A percentile compares a stretch with the other conserved stretches of the same genome.
Evolutionary conservation across 768 basidiomycete genomes (phyloP).

Genomic region (Collybiopsis luxurians): DNA sequence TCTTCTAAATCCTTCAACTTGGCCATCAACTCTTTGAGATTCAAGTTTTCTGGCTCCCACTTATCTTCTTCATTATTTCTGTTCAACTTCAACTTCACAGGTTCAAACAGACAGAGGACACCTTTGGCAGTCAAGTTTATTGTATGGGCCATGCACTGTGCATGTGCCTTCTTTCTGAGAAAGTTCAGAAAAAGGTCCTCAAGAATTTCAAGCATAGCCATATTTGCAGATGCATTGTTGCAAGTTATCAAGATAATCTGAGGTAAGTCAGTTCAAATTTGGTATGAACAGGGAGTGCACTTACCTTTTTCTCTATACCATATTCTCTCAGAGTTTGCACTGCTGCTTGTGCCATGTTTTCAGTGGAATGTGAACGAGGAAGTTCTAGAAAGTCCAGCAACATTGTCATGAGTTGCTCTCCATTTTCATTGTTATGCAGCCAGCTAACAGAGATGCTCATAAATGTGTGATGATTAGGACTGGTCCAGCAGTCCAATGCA

Average conservation of each 20-base stretch:
- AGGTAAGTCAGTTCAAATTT: slow-evolving; percentile 2
- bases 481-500: slow-evolving; percentile 34
- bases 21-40: neutral
- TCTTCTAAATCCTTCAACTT: neutral
- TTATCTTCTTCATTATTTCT: neutral
- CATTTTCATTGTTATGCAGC: slow-evolving; percentile 28
- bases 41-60: neutral
- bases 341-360: slow-evolving; percentile 32
- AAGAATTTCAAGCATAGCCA: slow-evolving; percentile 29
- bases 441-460: slow-evolving; percentile 24
- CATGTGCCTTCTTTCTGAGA: slow-evolving; percentile 20
- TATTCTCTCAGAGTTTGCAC: slow-evolving; percentile 30
- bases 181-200: slow-evolving; percentile 16
- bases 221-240: slow-evolving; percentile 35
- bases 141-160: slow-evolving; percentile 36
- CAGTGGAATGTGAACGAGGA: slow-evolving; percentile 29
- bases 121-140: slow-evolving; percentile 34
- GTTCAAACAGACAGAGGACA: slow-evolving; percentile 30
- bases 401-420: slow-evolving; percentile 23
- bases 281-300: slow-evolving; percentile 12
- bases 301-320: slow-evolving; percentile 18
- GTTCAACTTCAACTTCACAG: slow-evolving; percentile 8
- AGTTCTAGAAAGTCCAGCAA: slow-evolving; percentile 38
- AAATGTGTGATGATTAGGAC: slow-evolving; percentile 34
- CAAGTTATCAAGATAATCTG: slow-evolving; percentile 23